These are phyloP conservation scores for Sphenostylis stenocarpa DNA, from an alignment of 306 rosid species.

Conservation along the genomic window DNA sequence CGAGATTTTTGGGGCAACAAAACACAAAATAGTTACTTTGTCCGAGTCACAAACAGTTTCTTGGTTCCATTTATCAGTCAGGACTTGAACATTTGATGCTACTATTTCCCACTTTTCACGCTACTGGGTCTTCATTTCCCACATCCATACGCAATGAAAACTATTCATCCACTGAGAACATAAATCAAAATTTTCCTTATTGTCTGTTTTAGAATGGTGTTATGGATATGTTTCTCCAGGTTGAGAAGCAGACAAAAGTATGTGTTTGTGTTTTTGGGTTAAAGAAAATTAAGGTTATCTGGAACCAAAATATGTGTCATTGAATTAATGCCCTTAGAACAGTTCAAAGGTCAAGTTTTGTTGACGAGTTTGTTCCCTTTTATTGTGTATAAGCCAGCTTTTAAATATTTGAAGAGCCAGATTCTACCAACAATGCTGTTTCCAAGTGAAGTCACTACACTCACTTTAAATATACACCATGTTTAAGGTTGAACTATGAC, in stretches of 20 bases:
- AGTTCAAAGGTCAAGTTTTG: conserved; percentile 46
- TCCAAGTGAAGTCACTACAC: too few species aligned
- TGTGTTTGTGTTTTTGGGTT: neutral
- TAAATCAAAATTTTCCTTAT: neutral
- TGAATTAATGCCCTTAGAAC: conserved; percentile 34
- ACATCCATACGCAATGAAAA: neutral
- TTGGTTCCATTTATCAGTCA: neutral
- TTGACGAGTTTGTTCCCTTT: neutral
- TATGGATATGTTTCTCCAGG: neutral
- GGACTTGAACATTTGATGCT: neutral
- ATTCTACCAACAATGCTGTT: neutral
- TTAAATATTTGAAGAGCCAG: conserved; percentile 41
- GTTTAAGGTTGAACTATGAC: too few species aligned
- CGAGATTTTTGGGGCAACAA: neutral
- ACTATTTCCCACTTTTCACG: neutral
- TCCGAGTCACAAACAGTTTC: neutral
- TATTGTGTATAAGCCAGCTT: conserved; percentile 30
- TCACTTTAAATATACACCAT: too few species aligned
- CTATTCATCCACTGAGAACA: neutral
- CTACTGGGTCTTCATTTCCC: neutral
- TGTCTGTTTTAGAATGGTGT: neutral
- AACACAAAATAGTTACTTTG: neutral
- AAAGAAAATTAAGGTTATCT: neutral
- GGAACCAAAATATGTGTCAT: conserved; percentile 41
- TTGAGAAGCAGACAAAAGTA: neutral